These are phyloP conservation scores for Lichina pygmaea DNA, from an alignment of 495 filamentous ascomycete genomes.

Conservation along the genomic window DNA sequence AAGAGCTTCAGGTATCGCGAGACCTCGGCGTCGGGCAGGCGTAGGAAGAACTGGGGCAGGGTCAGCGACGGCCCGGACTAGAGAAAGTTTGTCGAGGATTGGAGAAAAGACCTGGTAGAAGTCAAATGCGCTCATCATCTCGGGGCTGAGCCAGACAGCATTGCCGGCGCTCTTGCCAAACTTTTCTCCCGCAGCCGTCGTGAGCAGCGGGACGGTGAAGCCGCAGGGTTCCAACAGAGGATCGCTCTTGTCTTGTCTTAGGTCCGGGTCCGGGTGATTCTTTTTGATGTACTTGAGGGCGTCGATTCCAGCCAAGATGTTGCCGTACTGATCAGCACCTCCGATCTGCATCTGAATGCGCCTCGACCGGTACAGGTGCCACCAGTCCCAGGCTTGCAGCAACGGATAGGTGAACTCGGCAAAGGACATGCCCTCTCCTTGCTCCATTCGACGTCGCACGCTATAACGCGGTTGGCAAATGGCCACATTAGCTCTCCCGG, in stretches of 20 bases:
- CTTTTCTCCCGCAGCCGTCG: constrained; percentile 61
- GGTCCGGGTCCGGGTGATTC: constrained; percentile 13
- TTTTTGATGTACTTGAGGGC: constrained; percentile 44
- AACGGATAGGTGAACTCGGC: constrained; percentile 84
- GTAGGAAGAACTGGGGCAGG: constrained; percentile 43
- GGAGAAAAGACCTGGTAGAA: constrained; percentile 43
- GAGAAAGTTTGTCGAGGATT: background rate
- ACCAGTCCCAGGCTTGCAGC: constrained; percentile 95
- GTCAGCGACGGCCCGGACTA: background rate
- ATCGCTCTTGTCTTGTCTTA: constrained; percentile 6
- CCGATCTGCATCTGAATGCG: constrained; percentile 65
- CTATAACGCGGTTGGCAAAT: constrained; percentile 13
- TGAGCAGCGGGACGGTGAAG: constrained; percentile 73
- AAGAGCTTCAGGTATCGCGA: constrained; percentile 66
- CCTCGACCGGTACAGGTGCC: constrained; percentile 37
- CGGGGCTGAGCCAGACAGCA: constrained; percentile 72
- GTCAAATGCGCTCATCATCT: constrained; percentile 57
- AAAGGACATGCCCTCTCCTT: constrained; percentile 75
- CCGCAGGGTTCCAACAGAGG: constrained; percentile 29
- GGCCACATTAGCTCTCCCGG: background rate
- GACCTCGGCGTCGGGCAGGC: constrained; percentile 55
- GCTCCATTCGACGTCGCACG: constrained; percentile 54
- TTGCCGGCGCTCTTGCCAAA: constrained; percentile 92
- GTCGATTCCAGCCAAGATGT: constrained; percentile 79
- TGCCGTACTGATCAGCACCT: constrained; percentile 87